phyloP scores from a whole-genome alignment of 805 yeast species.

The Phaffomyces antillensis region DNA sequence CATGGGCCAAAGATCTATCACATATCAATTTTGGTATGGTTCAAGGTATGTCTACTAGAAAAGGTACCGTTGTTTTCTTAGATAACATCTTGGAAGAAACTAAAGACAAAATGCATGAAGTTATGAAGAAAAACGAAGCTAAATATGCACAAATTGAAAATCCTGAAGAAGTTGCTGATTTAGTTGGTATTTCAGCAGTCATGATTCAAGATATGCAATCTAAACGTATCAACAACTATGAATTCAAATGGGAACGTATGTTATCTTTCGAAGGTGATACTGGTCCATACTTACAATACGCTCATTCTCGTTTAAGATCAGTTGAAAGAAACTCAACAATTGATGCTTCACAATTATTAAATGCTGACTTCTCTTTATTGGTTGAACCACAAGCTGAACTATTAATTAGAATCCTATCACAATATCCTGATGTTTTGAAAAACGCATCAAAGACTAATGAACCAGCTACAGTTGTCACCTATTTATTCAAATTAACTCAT shows the following conservation, averaged over 20 bases:
- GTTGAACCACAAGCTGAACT: conserved; percentile 64
- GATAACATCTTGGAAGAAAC: conserved; percentile 92
- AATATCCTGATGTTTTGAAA: conserved; percentile 85
- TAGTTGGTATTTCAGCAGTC: conserved; percentile 93
- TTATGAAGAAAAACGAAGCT: conserved; percentile 85
- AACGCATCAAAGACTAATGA: conserved; percentile 79
- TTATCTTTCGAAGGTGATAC: conserved; percentile 98
- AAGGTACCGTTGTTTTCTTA: conserved; percentile 97
- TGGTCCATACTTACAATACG: conserved; percentile 97
- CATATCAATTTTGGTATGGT: conserved; percentile 98
- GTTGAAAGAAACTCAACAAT: conserved; percentile 80
- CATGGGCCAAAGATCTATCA: conserved; percentile 74
- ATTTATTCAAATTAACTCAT: conserved; percentile 85
- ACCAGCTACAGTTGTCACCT: conserved; percentile 92
- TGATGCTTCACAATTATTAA: conserved; percentile 33
- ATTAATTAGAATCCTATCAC: conserved; percentile 72
- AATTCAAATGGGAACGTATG: conserved; percentile 98
- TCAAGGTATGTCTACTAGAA: conserved; percentile 96
- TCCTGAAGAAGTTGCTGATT: conserved; percentile 92
- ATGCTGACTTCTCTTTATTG: conserved; percentile 54
- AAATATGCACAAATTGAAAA: conserved; percentile 90
- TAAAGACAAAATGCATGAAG: conserved; percentile 89
- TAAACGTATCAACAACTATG: conserved; percentile 92
- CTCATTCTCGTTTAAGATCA: conserved; percentile 94
- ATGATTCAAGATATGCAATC: conserved; percentile 99